Percentiles rank a stretch among this genome's conserved stretches.
These are phyloP conservation scores for Turritis glabra DNA, from an alignment of 345 rosid species.

Conservation along the genomic window DNA sequence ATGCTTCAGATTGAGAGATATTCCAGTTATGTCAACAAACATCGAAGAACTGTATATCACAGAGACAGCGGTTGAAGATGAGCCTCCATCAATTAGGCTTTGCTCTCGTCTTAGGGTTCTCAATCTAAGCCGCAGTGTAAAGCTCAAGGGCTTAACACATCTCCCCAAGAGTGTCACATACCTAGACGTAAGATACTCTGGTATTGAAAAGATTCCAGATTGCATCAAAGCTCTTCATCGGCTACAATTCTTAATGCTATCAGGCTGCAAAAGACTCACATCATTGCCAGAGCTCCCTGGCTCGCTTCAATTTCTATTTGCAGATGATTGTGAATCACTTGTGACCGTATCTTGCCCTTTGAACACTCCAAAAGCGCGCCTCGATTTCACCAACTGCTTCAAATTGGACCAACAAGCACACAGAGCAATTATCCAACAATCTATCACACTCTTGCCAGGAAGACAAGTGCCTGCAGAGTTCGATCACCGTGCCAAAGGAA, in stretches of 20 bases:
- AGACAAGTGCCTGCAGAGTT: neutral
- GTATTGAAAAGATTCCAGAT: neutral
- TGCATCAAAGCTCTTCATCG: neutral
- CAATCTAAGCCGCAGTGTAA: neutral
- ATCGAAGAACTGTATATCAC: neutral
- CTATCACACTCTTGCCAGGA: neutral
- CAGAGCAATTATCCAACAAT: neutral
- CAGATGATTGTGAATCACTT: neutral
- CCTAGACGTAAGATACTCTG: neutral
- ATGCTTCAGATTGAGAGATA: conserved; percentile 20
- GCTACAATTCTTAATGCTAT: rapidly evolving
- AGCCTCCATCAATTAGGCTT: too few species aligned
- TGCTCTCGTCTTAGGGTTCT: too few species aligned
- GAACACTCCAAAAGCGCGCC: too few species aligned
- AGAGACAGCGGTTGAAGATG: too few species aligned
- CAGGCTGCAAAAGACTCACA: neutral
- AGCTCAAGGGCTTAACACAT: too few species aligned
- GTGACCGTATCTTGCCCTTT: neutral
- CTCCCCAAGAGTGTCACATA: neutral
- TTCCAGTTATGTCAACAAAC: conserved; percentile 20
- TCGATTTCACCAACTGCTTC: neutral
- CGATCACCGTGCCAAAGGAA: neutral
- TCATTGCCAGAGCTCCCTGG: neutral
- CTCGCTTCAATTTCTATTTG: too few species aligned
- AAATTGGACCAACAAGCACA: neutral